Base-by-base conservation (phyloP, 257 asterid genomes). In the Nicotiana noctiflora region DNA sequence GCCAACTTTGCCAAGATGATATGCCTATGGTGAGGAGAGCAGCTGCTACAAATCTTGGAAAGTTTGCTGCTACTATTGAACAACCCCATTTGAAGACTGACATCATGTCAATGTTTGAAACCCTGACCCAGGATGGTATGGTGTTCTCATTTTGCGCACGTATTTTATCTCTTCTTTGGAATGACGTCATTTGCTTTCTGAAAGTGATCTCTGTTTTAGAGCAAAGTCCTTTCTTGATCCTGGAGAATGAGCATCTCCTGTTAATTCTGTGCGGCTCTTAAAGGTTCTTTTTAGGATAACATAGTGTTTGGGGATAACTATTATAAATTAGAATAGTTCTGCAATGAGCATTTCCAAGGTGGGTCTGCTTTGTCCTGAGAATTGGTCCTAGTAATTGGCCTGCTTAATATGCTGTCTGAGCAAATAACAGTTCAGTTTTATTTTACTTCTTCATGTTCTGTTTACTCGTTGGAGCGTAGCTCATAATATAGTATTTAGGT, bases 61-160 rank as follows among this genome's bases (percentile, higher is more conserved):
- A 86, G 81, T 86, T 86, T 83, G 88, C 88, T 77, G 88, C 88
- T 2, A 86, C 86, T 6, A 76, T 86, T 83, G 88, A 86, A 15
- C 83, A 78, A 32, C 46, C 82, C 68, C 78, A 86, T 81, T 76
- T 86, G 86, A 86, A 86, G 86, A 74, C 83, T 57, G 86, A 83
- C 40, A 79, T 86, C 85, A 87, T 89, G 87, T 82, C 95, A 59
- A 91, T 92, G 95, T 92, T 92, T 81, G 93, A 91, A 84, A 93
- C 91, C 84, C 91, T 93, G 59, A 93, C 97, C 6, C 96, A 92
- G 80, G 97, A 92, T 85, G 97, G 96, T 91, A 88, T 79, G 78
- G 78, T 21, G 34, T 23, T 46, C 51, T 21, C 57, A 19, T 44
- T 70, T 6, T 23, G 15, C 23, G 57, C 40, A 21, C 60, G 25